phyloP scores from a whole-genome alignment of 169 alveolate genomes.

The Plasmodium berghei region DNA sequence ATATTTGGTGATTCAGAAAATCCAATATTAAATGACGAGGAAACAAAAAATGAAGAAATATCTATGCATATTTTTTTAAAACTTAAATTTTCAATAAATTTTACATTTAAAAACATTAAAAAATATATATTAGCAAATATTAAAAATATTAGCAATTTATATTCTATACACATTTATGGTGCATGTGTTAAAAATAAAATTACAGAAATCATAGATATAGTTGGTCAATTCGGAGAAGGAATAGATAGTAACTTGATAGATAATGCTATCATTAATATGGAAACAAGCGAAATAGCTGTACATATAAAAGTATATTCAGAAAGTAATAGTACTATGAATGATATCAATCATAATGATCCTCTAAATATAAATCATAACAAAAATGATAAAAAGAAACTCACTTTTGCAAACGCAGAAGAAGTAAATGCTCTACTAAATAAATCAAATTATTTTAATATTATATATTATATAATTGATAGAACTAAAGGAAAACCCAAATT shows the following conservation, averaged over 20 bases:
- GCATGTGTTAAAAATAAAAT: conserved; percentile 36
- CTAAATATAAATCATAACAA: neutral
- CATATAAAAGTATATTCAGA: conserved; percentile 51
- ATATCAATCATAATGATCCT: too few relatives aligned
- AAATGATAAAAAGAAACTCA: neutral
- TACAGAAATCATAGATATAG: conserved; percentile 45
- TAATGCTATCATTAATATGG: conserved; percentile 46
- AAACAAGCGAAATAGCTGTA: conserved; percentile 20
- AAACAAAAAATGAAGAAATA: conserved; percentile 70
- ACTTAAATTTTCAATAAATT: conserved; percentile 18
- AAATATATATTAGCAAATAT: conserved; percentile 33
- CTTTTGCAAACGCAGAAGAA: conserved; percentile 28
- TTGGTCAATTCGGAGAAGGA: conserved; percentile 67
- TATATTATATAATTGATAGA: conserved; percentile 48
- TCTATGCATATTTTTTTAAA: conserved; percentile 56
- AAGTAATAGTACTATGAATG: too few relatives aligned
- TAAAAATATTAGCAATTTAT: conserved; percentile 12
- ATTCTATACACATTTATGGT: conserved; percentile 56
- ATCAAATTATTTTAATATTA: conserved; percentile 19
- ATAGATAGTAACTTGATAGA: conserved; percentile 46
- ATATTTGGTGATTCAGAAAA: conserved; percentile 34
- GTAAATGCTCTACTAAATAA: conserved; percentile 25
- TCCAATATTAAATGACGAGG: conserved; percentile 8
- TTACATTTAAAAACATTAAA: conserved; percentile 25
- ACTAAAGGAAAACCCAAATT: conserved; percentile 23